Conservation (phyloP, 495 filamentous ascomycete genomes). For the Xylaria bambusicola region DNA sequence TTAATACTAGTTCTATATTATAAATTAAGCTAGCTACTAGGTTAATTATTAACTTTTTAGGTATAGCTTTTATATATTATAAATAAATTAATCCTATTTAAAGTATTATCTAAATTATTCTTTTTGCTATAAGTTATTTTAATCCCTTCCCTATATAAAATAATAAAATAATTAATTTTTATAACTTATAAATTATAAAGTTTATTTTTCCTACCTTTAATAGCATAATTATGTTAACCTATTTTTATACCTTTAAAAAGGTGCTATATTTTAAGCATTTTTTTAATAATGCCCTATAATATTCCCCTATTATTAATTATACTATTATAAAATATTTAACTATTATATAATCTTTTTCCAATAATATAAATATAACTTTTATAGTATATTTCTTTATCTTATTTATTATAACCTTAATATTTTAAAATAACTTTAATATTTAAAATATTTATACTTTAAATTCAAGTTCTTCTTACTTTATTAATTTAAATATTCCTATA, state of each 20-base stretch:
- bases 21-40: constrained; percentile 6
- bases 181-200: no score
- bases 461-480: no score
- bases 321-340: constrained; percentile 19
- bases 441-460: no score
- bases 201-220: no score
- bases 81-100: neutral
- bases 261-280: neutral
- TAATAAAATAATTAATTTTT: no score
- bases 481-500: neutral
- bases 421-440: neutral
- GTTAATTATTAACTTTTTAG: constrained; percentile 12
- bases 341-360: constrained; percentile 14
- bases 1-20: constrained; percentile 11
- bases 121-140: no score
- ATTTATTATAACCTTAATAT: neutral
- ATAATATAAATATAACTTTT: constrained; percentile 20
- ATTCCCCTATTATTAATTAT: constrained; percentile 1
- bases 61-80: constrained; percentile 4
- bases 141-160: no score
- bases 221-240: no score
- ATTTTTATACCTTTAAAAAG: neutral
- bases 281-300: neutral
- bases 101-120: no score
- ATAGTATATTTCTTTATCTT: constrained; percentile 13